A percentile compares a stretch with the other conserved stretches of the same genome.
Evolutionary conservation across 768 basidiomycete species (phyloP).

Genomic region (Trametes cinnabarina): DNA sequence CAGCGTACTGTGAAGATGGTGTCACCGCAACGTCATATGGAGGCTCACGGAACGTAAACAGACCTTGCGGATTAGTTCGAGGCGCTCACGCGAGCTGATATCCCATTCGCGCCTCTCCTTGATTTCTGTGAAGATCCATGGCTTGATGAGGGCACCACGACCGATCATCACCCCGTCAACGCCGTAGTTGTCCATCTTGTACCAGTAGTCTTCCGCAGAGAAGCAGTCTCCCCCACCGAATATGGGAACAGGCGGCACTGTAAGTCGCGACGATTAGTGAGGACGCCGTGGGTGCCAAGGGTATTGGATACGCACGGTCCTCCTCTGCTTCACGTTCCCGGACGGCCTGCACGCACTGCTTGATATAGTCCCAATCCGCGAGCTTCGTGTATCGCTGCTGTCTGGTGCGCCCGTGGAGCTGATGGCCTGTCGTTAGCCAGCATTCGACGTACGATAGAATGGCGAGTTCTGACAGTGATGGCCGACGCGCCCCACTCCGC

Average conservation of each 20-base stretch:
- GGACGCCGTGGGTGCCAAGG: not conserved
- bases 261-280: not conserved
- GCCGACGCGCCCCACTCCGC: constrained; percentile 53
- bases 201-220: constrained; percentile 81
- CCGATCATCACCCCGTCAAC: constrained; percentile 97
- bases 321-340: constrained; percentile 68
- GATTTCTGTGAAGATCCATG: constrained; percentile 95
- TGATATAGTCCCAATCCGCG: constrained; percentile 95
- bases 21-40: not conserved
- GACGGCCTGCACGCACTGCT: constrained; percentile 78
- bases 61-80: constrained; percentile 77
- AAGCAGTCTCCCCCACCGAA: constrained; percentile 97
- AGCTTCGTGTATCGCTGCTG: constrained; percentile 92
- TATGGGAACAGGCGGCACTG: constrained; percentile 85
- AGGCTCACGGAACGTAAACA: constrained; percentile 15
- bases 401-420: constrained; percentile 95
- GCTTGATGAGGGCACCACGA: constrained; percentile 93
- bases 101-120: constrained; percentile 93
- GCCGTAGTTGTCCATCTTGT: constrained; percentile 69
- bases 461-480: too few species aligned
- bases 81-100: constrained; percentile 78
- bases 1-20: constrained; percentile 63
- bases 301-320: constrained; percentile 46
- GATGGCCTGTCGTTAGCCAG: not conserved
- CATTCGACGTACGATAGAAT: too few species aligned